A percentile compares a stretch with the other conserved stretches of the same genome.
These are phyloP conservation scores for Hyaloperonospora arabidopsidis DNA, from an alignment of 352 stramenopile species.

Conservation along the genomic window DNA sequence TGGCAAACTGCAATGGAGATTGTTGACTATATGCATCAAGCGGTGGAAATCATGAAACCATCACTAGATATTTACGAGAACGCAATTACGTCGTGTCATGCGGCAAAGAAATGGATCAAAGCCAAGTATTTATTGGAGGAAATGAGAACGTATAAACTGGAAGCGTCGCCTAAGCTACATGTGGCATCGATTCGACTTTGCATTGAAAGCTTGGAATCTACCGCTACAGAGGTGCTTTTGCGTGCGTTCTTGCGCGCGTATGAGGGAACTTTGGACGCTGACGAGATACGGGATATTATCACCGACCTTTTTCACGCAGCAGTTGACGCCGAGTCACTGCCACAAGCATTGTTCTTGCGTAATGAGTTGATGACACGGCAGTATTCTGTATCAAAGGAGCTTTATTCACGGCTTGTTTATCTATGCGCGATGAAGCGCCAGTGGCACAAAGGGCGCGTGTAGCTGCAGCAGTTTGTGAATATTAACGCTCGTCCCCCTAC, in stretches of 20 bases:
- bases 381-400: constrained; percentile 25
- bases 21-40: constrained; percentile 61
- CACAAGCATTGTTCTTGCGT: constrained; percentile 53
- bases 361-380: constrained; percentile 36
- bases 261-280: constrained; percentile 28
- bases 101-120: constrained; percentile 57
- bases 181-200: constrained; percentile 43
- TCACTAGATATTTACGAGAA: constrained; percentile 67
- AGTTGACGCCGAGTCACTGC: constrained; percentile 35
- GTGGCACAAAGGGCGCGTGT: constrained; percentile 47
- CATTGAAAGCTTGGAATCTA: constrained; percentile 42
- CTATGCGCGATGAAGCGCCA: constrained; percentile 38
- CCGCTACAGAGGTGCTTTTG: constrained; percentile 41
- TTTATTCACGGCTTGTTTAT: constrained; percentile 42
- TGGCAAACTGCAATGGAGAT: constrained; percentile 51
- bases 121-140: constrained; percentile 62
- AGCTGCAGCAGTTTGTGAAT: constrained; percentile 44
- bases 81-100: constrained; percentile 46
- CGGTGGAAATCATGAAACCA: constrained; percentile 61
- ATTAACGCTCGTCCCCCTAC: constrained; percentile 28
- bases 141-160: constrained; percentile 42
- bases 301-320: constrained; percentile 35
- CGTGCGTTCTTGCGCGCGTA: constrained; percentile 36
- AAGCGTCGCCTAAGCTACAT: constrained; percentile 48
- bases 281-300: constrained; percentile 37